Evolutionary conservation across 495 filamentous ascomycete genomes (phyloP), one percentile per base, ranked within the genome.

Genomic region (Xylaria sp.): DNA sequence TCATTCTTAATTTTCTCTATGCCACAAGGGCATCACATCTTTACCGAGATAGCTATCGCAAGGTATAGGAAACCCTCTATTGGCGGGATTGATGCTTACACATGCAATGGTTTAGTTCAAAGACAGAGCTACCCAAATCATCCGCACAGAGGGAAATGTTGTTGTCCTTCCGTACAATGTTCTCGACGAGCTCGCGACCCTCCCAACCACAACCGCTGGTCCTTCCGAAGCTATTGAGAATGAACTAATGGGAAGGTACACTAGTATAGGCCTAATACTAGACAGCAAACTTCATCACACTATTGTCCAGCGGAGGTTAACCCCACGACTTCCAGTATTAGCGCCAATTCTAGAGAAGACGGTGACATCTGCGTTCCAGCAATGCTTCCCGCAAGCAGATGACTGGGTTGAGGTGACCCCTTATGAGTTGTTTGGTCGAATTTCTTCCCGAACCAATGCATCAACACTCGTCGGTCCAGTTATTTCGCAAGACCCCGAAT

Each of bases 371-470:
- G 68, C 72, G 7, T 64, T 44, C 37, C 5, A 46, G 5, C 33
- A 71, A 33, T 59, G 29, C 50, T 61, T 71, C 17, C 57, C 68
- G 5, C n/a, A 61, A 5, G 40, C 15, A 33, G n/a, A 70, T 12
- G 68, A 74, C 0, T 71, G 72, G 72, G 33, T 35, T 14, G 37
- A 55, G 50, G 58, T 74, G n/a, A 59, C 62, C 19, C 68, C 72
- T 24, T 74, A 41, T 12, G 1, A 68, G 6, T 11, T 61, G 7
- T 37, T 74, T 1, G 9, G 21, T 0, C 3, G 62, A 6, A 37
- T 74, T 11, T 40, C 64, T 8, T 58, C 68, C 8, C 37, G 48
- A 14, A 3, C 65, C 2, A 43, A 35, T 52, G 68, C 68, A 2
- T 7, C 67, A 11, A 48, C 17, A 19, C 61, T 74, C 24, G 68